Conservation (phyloP, 257 asterid species). For the Avicennia marina region DNA sequence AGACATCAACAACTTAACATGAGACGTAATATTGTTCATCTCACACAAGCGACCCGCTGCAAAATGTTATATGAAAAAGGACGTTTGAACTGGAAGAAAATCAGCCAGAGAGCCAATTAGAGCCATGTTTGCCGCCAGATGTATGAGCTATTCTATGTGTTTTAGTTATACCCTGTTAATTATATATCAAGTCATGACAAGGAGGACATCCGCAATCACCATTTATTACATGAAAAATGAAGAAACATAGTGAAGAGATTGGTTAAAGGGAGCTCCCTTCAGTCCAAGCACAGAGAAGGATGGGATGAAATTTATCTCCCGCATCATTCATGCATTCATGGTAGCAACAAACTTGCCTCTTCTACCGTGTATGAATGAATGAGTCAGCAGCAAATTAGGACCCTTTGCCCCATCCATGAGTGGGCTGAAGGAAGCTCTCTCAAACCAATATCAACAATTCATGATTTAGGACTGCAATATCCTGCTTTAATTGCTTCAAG, state of each 20-base stretch:
- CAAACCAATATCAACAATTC: background rate
- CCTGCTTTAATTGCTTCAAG: background rate
- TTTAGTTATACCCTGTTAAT: too few relatives aligned
- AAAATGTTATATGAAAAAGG: too few relatives aligned
- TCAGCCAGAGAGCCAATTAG: too few relatives aligned
- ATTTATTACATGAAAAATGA: background rate
- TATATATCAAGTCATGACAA: too few relatives aligned
- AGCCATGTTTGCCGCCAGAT: too few relatives aligned
- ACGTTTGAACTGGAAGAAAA: too few relatives aligned
- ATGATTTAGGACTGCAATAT: background rate
- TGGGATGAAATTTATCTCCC: constrained; percentile 52
- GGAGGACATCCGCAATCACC: background rate
- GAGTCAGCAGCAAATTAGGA: constrained; percentile 63
- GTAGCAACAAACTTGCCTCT: constrained; percentile 2
- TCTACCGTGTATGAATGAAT: constrained; percentile 49
- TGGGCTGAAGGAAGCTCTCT: constrained; percentile 57
- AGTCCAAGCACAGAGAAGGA: constrained; percentile 55
- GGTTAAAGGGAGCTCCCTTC: constrained; percentile 54
- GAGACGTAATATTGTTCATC: too few relatives aligned
- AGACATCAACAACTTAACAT: too few relatives aligned
- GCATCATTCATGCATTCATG: constrained; percentile 61
- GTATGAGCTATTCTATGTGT: too few relatives aligned
- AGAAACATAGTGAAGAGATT: background rate
- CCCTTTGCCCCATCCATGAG: constrained; percentile 38
- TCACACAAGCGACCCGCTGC: too few relatives aligned